A percentile compares a stretch with the other conserved stretches of the same genome.
phyloP scores from a whole-genome alignment of 306 rosid species.

The Cicer pinnatifidum region DNA sequence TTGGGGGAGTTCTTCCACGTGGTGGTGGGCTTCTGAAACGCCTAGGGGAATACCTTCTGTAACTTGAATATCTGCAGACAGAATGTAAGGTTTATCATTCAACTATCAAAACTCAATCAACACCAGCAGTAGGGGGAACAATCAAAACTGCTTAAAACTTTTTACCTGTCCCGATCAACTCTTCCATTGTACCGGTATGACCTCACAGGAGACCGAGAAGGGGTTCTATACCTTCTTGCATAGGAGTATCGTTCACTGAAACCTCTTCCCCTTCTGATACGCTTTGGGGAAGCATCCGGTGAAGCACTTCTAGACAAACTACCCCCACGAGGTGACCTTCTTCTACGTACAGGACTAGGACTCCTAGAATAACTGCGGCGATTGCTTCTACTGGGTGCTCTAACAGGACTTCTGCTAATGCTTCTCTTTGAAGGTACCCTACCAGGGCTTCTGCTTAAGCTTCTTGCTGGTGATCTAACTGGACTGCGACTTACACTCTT shows the following conservation, averaged over 20 bases:
- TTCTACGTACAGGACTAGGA: constrained; percentile 74
- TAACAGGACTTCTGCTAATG: constrained; percentile 73
- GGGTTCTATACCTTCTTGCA: constrained; percentile 92
- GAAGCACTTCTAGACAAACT: constrained; percentile 88
- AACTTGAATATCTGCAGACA: constrained; percentile 65
- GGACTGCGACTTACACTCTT: constrained; percentile 76
- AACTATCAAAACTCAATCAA: background rate
- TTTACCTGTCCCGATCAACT: constrained; percentile 69
- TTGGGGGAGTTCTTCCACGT: constrained; percentile 80
- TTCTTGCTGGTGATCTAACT: constrained; percentile 68
- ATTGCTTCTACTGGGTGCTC: constrained; percentile 59
- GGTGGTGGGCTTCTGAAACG: constrained; percentile 92
- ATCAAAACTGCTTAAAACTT: background rate
- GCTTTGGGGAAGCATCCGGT: constrained; percentile 85
- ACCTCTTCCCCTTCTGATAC: constrained; percentile 95
- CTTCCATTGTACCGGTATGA: constrained; percentile 87
- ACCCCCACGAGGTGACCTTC: constrained; percentile 73
- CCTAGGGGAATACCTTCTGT: constrained; percentile 92
- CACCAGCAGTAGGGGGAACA: background rate
- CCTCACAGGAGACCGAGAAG: constrained; percentile 87
- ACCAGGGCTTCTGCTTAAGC: constrained; percentile 85
- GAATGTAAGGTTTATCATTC: background rate
- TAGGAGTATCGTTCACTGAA: constrained; percentile 92
- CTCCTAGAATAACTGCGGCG: constrained; percentile 87
- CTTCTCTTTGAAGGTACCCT: constrained; percentile 66